A percentile compares a stretch with the other conserved stretches of the same genome.
Conservation (phyloP, 2,329 filamentous ascomycete species). For the Fusarium annulatum region DNA sequence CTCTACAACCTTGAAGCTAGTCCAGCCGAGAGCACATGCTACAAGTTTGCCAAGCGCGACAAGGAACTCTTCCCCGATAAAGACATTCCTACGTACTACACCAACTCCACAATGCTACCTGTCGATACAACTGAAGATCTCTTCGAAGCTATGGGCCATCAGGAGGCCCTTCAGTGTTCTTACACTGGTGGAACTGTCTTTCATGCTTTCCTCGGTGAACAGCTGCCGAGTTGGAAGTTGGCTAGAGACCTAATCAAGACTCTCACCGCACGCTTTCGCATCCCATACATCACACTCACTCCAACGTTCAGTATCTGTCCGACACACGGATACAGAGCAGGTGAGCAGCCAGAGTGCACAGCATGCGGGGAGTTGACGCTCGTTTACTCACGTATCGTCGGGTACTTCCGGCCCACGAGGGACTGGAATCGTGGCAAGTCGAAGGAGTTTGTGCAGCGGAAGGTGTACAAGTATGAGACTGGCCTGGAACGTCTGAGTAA, state of each 20-base stretch:
- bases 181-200: slow-evolving; percentile 42
- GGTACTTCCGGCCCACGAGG: slow-evolving; percentile 36
- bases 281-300: slow-evolving; percentile 39
- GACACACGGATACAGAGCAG: slow-evolving; percentile 28
- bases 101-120: slow-evolving; percentile 42
- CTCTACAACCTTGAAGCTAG: slow-evolving; percentile 40
- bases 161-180: slow-evolving; percentile 38
- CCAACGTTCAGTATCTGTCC: slow-evolving; percentile 42
- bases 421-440: slow-evolving; percentile 43
- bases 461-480: slow-evolving; percentile 27
- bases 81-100: slow-evolving; percentile 32
- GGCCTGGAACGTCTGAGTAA: not conserved
- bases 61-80: slow-evolving; percentile 28
- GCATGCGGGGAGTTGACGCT: slow-evolving; percentile 20
- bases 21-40: slow-evolving; percentile 42
- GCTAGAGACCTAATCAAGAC: slow-evolving; percentile 36
- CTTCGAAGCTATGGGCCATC: slow-evolving; percentile 35
- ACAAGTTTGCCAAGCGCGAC: slow-evolving; percentile 37
- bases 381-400: slow-evolving; percentile 40
- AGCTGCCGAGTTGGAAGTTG: slow-evolving; percentile 31
- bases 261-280: slow-evolving; percentile 33
- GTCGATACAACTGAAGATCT: slow-evolving; percentile 39
- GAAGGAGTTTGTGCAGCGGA: slow-evolving; percentile 30
- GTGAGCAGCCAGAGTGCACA: slow-evolving; percentile 32
- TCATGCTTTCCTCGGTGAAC: slow-evolving; percentile 40